Evolutionary conservation across 2,329 filamentous ascomycete species (phyloP).

Genomic region (Ceratocystis cubensis): DNA sequence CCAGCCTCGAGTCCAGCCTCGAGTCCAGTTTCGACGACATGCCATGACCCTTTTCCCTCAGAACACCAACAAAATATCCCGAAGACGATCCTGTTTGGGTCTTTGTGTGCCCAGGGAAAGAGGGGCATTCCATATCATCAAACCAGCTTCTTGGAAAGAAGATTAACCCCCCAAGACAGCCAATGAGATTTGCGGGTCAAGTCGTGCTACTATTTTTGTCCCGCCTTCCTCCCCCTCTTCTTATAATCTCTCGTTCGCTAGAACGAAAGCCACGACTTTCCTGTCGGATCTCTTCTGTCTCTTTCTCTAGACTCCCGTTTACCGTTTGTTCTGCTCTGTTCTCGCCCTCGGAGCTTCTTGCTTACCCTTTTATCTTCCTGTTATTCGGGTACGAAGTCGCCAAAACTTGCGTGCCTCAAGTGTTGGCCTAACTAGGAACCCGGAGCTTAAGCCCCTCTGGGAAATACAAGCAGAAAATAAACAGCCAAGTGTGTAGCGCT

Average conservation of each 20-base stretch:
- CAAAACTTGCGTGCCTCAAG: slow-evolving; percentile 4
- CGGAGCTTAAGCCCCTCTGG: slow-evolving; percentile 3
- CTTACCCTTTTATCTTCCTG: slow-evolving; percentile 4
- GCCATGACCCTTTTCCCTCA: background rate
- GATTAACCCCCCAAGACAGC: background rate
- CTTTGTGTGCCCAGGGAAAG: background rate
- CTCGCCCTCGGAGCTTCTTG: background rate
- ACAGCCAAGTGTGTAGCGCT: slow-evolving; percentile 4
- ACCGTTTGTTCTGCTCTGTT: background rate
- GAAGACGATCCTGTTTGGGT: background rate
- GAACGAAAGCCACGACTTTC: background rate
- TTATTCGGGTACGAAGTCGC: background rate
- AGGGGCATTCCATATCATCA: background rate
- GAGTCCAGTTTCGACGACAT: background rate
- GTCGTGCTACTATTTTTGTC: slow-evolving; percentile 7
- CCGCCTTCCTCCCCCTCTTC: background rate
- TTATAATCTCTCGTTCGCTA: background rate
- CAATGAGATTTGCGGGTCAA: background rate
- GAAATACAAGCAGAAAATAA: slow-evolving; percentile 2
- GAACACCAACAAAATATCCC: background rate
- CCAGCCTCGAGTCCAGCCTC: background rate
- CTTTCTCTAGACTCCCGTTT: background rate
- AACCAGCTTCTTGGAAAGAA: slow-evolving; percentile 1
- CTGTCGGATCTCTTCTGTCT: background rate
- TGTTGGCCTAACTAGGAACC: background rate